Evolutionary conservation across 768 basidiomycete genomes (phyloP), one percentile per base, ranked within the genome.

Genomic region (Tylopilus cervinicoccineus): DNA sequence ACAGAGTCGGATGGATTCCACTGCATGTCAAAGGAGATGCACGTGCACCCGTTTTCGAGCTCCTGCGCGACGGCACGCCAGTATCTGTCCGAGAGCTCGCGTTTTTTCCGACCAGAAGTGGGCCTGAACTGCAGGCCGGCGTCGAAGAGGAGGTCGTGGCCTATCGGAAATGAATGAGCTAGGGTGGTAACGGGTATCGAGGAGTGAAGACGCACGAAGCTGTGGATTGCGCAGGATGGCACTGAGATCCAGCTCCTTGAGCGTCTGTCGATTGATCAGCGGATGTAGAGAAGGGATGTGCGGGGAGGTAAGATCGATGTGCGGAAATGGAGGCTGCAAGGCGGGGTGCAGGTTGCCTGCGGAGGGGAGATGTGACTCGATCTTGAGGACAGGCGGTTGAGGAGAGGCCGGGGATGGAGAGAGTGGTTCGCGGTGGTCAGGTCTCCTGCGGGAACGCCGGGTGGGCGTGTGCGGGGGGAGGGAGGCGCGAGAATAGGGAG

Each of bases 71-170:
- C 74, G 36, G 92, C 86, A 34, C 73, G 72, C 93, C 93, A 97
- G 63, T 95, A 97, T 50, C 78, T 81, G 54, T 93, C 89, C 0
- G 83, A 76, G 31, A 80, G 72, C 41, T 84, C 80, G 41, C 80
- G 64, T 64, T 92, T 92, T 48, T 84, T 80, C 33, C 84, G 80
- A 53, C 80, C 80, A n/a, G 78, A 76, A 1, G 84, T 83, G 11
- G 88, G 87, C 36, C 86, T 79, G 67, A 91, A 91, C 64, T 91
- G 88, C 13, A 92, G 72, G 14, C 84, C 83, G 16, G 88, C 77
- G 54, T 95, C 93, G 55, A 94, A 93, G 56, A 94, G 79, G 51
- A 94, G 76, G 68, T 94, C 92, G 58, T 95, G 92, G 28, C 88
- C 88, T 91, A 59, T 47, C 49, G 34, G 45, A 45, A 12, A 43